Base-by-base conservation (phyloP, 2,329 filamentous ascomycete genomes). In the Teratosphaeriaceae sp. region DNA sequence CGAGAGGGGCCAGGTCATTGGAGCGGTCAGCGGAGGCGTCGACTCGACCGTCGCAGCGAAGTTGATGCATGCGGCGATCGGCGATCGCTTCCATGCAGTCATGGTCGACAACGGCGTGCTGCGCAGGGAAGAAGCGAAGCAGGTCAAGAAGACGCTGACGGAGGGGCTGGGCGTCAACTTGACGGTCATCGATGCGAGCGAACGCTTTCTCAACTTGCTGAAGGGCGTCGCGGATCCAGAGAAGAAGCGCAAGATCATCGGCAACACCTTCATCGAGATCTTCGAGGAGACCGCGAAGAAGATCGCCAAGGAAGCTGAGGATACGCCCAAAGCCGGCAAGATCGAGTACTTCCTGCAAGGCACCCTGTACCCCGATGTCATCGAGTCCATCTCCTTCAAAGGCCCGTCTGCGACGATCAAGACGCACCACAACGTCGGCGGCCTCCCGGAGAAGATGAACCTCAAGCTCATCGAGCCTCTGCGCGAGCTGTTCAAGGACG, bases 211-310 rank as follows among this genome's bases (percentile, higher is more conserved):
- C n/a, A 69, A 70, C 22, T 74, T 80, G 19, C 79, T 97, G 1
- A 76, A 79, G 51, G 90, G 88, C 15, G 78, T 95, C 20, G 71
- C 69, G 0, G 70, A 85, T 44, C 89, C 90, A 0, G 89, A 97
- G 67, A 78, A 78, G 61, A 96, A 95, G 75, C 76, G 89, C 43
- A 95, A 94, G 69, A 82, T 96, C 56, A 96, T 96, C 48, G 89
- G 88, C 43, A 78, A 74, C 49, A 85, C 78, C 18, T 85, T 88
- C 64, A 88, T 88, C 51, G 84, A 88, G 54, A 69, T 94, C 21
- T 96, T 95, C 65, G 83, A 95, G 64, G 72, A 81, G 46, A 82
- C 88, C 62, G 88, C 85, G 20, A 76, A 76, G 56, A 73, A 78
- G 54, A 89, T 94, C 37, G 85, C 88, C 50, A 77, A 77, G 43